Base-by-base conservation (phyloP, 331 rosid genomes). In the Telfairia occidentalis region DNA sequence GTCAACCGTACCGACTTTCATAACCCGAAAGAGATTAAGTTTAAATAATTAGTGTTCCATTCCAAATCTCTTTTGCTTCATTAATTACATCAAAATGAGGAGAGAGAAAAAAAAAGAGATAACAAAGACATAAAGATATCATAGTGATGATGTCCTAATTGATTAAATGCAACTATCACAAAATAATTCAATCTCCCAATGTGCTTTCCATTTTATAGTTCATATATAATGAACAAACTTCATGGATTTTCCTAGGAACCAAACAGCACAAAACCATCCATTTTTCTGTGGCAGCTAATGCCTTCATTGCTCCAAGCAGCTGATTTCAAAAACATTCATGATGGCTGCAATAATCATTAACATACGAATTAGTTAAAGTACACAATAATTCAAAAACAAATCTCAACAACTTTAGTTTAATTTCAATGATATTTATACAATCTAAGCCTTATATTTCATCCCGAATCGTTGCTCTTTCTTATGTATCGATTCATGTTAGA, bases 241-340 rank as follows among this genome's bases (percentile, higher is more conserved):
- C 74, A 43, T 26, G 54, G 26, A 67, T 40, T 43, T 43, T 3
- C 74, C 72, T 37, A 67, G 23, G 40, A 43, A 69, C 24, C 74
- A 69, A 66, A 66, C 30, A 40, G 18, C 73, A 66, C 52, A 66
- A 66, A 66, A 66, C 34, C 73, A 69, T 69, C 74, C 55, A 69
- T 65, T 65, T 63, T 9, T 43, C 53, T 70, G 24, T 43, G 48
- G 34, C 72, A 65, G 32, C 72, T 21, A 65, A 67, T 40, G 13
- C 53, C 54, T 67, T 28, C 75, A 70, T 45, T 29, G 21, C 73
- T 67, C 76, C 76, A 71, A 71, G 76, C 43, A 50, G 76, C 43
- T 71, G 76, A 71, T 48, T 30, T 29, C 59, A 45, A 71, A 71
- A 71, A 48, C 76, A 28, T 45, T 71, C 60, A 9, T 30, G n/a